These are phyloP conservation scores for Torulaspora maleeae DNA, from an alignment of 805 yeast species.

Conservation along the genomic window DNA sequence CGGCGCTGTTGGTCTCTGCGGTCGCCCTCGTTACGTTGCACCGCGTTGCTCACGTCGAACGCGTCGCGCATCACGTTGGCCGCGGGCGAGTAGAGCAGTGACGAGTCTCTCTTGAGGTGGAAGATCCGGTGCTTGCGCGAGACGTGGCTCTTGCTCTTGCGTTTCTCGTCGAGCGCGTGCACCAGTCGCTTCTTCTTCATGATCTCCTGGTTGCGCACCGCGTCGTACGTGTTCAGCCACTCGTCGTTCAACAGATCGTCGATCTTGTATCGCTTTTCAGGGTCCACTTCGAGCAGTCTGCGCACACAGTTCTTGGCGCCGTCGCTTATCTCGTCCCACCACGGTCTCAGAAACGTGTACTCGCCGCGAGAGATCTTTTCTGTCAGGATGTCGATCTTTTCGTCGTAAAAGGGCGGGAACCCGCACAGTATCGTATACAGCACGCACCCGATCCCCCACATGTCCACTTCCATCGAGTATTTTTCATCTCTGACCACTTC, in stretches of 20 bases:
- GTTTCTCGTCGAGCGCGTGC: conserved; percentile 11
- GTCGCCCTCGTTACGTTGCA: conserved; percentile 75
- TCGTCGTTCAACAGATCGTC: conserved; percentile 67
- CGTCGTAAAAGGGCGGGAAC: conserved; percentile 93
- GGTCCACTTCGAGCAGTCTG: conserved; percentile 64
- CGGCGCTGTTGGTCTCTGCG: conserved; percentile 9
- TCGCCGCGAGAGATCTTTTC: conserved; percentile 68
- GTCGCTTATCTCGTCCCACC: conserved; percentile 81
- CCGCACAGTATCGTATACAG: conserved; percentile 91
- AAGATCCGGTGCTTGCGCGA: conserved; percentile 14
- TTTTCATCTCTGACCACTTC: conserved; percentile 92
- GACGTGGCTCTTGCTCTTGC: conserved; percentile 21
- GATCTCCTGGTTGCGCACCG: conserved; percentile 11
- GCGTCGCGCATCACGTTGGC: conserved; percentile 81
- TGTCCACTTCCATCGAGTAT: conserved; percentile 90
- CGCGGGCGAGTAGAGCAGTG: conserved; percentile 55
- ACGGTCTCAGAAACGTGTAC: conserved; percentile 68
- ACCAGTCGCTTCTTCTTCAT: conserved; percentile 13
- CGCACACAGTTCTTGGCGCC: conserved; percentile 68
- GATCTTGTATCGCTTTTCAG: conserved; percentile 60
- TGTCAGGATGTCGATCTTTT: conserved; percentile 58
- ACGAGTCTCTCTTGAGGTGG: conserved; percentile 19
- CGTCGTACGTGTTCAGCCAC: conserved; percentile 47
- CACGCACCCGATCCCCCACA: conserved; percentile 99
- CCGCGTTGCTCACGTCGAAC: conserved; percentile 80